Evolutionary conservation across 2,329 filamentous ascomycete genomes (phyloP).

Genomic region (Botrytis elliptica): DNA sequence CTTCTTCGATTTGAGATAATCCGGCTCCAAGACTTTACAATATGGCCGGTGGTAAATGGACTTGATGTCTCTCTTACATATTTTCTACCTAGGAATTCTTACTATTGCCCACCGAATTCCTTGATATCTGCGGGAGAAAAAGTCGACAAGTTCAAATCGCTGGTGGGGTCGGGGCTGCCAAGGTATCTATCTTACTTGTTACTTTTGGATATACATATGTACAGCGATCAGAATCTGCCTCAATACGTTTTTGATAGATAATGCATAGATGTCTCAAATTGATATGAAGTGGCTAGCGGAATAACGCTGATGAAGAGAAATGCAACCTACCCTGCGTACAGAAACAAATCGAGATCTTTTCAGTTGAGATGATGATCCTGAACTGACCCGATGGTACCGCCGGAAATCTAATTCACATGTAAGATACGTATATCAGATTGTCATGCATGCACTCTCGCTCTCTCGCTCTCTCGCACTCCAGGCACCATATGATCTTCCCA

Average conservation of each 20-base stretch:
- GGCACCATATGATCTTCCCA: conserved; percentile 5
- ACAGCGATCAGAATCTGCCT: not conserved
- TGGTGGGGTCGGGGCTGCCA: not conserved
- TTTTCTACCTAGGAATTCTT: too few species aligned
- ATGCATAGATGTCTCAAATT: not conserved
- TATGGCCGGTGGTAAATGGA: not conserved
- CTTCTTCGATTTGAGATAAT: not conserved
- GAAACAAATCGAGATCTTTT: not conserved
- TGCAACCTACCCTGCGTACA: not conserved
- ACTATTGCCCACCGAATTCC: not conserved
- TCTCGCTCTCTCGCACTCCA: not conserved
- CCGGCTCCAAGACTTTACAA: not conserved
- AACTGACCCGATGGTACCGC: not conserved
- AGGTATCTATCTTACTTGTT: not conserved
- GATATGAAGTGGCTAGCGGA: not conserved
- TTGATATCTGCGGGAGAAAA: not conserved
- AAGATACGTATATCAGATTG: not conserved
- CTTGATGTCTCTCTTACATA: not conserved
- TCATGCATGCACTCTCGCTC: not conserved
- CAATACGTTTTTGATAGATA: not conserved
- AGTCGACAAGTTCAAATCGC: not conserved
- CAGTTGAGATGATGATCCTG: conserved; percentile 2
- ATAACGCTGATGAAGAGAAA: not conserved
- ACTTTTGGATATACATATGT: not conserved
- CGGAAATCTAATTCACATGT: not conserved